Base-by-base conservation (phyloP, 2,329 filamentous ascomycete species). In the Fusarium pseudocircinatum region DNA sequence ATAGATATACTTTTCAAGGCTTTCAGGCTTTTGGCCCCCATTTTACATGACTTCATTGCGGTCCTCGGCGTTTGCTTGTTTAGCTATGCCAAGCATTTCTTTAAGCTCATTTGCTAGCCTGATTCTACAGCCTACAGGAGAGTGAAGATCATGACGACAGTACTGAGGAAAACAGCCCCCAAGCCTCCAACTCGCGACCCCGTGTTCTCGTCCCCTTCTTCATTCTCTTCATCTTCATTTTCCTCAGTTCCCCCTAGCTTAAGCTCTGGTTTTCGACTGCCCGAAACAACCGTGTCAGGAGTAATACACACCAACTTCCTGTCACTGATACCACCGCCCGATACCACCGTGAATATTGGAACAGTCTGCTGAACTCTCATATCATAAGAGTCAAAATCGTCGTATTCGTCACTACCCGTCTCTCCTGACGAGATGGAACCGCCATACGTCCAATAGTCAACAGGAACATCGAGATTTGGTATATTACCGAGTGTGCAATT, bases 271-370 rank as follows among this genome's bases (percentile, higher is more conserved):
- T 47, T 40, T 1, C 59, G 40, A 24, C 47, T 63, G 0, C 11
- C 34, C 2, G 13, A 6, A 6, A 36, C 15, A 6, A 56, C 5
- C 18, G 56, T 13, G 1, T 47, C n/a, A 0, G 63, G 62, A 10
- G 58, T 4, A 40, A 63, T 9, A 4, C 62, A 64, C 4, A 64
- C 2, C 39, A 53, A 9, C 32, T 44, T 39, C 4, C 14, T 26
- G 11, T 37, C 28, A 1, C 4, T 10, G 11, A 24, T 2, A 2
- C 15, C 18, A 9, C 26, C 13, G 4, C 18, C 13, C 4, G 15
- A 30, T 1, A 44, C 32, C 13, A 36, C 13, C 4, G 16, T 15
- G 12, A 52, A 37, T 1, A 53, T 26, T 2, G 46, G 39, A 24
- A 64, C 9, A 0, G 46, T 24, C 26, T 64, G 62, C 12, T 49